Evolutionary conservation across 768 basidiomycete species (phyloP), one percentile per base, ranked within the genome.

Genomic region (Macrolepiota albuminosa): DNA sequence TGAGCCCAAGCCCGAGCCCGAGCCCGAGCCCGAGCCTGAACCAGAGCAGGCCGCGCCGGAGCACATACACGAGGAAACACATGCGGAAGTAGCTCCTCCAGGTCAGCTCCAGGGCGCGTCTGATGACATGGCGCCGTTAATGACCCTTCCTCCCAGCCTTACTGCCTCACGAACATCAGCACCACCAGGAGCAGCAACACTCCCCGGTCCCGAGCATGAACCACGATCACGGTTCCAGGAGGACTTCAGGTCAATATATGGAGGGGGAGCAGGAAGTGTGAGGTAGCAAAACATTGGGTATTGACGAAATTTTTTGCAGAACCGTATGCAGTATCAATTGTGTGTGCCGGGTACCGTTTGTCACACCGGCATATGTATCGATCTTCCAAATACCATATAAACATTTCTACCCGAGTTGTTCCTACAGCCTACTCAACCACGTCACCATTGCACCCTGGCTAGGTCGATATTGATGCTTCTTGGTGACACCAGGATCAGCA

Each of bases 61-160:
- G 34, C 49, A 29, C n/a, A 37, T 2, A 26, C 55, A 56, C 55
- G 55, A 56, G 34, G 55, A 56, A 47, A 26, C 31, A 45, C 60
- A 56, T 47, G 54, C 57, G 51, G 62, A 56, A 56, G 58, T 36
- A 61, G 60, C n/a, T n/a, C n/a, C 58, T 58, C 34, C 60, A 64
- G 63, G 63, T 64, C 64, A 63, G 60, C 61, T 59, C 57, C 63
- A 64, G 63, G 65, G 60, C 65, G 64, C 61, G 61, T 60, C 54
- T 60, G 59, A 65, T 58, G 67, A 61, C 57, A 64, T 66, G 66
- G 62, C 59, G 56, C 67, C 67, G 61, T 68, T 68, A 68, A 68
- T 68, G 66, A 68, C 67, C 63, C 67, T 66, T 59, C 67, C 67
- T 65, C 66, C 64, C 62, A 66, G 65, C 62, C 60, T 51, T 56